These are phyloP conservation scores for Picochlorum sp. DNA, from an alignment of 139 green algal genomes.

Conservation along the genomic window DNA sequence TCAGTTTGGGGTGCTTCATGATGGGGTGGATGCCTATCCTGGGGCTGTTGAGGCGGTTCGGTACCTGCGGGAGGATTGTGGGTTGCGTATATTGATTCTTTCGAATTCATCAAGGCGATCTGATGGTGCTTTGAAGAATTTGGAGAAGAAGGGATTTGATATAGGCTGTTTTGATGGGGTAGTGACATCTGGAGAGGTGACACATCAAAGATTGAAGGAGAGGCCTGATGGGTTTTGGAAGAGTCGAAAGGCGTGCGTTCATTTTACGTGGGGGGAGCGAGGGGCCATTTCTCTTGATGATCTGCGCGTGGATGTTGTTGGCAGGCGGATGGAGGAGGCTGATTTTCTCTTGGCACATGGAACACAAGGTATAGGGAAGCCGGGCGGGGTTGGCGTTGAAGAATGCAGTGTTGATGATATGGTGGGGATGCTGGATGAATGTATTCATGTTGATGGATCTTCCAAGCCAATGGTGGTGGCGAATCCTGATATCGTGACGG, in stretches of 20 bases:
- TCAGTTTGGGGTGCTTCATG: constrained; percentile 87
- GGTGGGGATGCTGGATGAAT: constrained; percentile 24
- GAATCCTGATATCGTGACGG: constrained; percentile 77
- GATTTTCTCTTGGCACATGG: constrained; percentile 90
- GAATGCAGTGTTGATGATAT: constrained; percentile 32
- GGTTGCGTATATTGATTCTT: constrained; percentile 60
- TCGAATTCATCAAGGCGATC: constrained; percentile 67
- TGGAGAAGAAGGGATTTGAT: constrained; percentile 71
- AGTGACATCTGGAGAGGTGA: constrained; percentile 75
- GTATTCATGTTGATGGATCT: background rate
- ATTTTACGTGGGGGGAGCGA: constrained; percentile 77
- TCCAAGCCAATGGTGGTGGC: constrained; percentile 66
- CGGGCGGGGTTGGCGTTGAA: constrained; percentile 6
- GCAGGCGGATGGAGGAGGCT: constrained; percentile 34
- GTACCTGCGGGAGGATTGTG: constrained; percentile 24
- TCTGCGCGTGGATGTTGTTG: constrained; percentile 45
- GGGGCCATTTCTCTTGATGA: constrained; percentile 56
- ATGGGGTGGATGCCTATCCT: constrained; percentile 64
- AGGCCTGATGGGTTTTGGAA: constrained; percentile 41
- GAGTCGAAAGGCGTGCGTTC: constrained; percentile 51
- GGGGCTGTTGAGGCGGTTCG: constrained; percentile 54
- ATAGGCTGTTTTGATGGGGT: constrained; percentile 20
- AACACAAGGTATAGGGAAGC: constrained; percentile 56
- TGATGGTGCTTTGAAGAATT: constrained; percentile 52
- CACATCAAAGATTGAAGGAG: constrained; percentile 38